A percentile compares a stretch with the other conserved stretches of the same genome.
These are phyloP conservation scores for Fraxinus albicans DNA, from an alignment of 305 asterid genomes.

Conservation along the genomic window DNA sequence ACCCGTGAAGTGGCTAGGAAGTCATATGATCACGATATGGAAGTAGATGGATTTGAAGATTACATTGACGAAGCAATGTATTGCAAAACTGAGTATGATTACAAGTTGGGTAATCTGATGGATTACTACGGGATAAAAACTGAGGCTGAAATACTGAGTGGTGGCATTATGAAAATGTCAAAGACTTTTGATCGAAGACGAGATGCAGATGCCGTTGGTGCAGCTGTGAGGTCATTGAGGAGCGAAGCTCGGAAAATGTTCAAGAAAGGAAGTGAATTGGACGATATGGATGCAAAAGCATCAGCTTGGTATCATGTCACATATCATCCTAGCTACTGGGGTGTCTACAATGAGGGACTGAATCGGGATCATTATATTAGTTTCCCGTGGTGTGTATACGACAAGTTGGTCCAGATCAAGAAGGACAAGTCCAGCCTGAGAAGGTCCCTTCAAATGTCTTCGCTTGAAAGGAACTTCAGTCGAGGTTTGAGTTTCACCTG, in stretches of 20 bases:
- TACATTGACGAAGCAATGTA: constrained; percentile 60
- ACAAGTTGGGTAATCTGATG: constrained; percentile 81
- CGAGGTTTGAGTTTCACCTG: constrained; percentile 27
- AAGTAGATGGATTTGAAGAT: constrained; percentile 58
- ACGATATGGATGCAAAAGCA: constrained; percentile 65
- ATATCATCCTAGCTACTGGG: constrained; percentile 70
- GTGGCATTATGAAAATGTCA: constrained; percentile 68
- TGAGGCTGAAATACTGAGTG: constrained; percentile 82
- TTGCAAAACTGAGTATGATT: constrained; percentile 69
- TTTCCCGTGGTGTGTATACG: constrained; percentile 91
- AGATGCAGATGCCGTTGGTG: constrained; percentile 70
- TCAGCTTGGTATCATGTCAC: constrained; percentile 96
- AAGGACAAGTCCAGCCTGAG: constrained; percentile 29
- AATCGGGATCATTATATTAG: constrained; percentile 75
- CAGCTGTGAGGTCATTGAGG: constrained; percentile 69
- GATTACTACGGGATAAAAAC: constrained; percentile 79
- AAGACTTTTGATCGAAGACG: constrained; percentile 72
- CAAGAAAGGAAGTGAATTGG: constrained; percentile 47
- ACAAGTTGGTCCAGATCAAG: constrained; percentile 71
- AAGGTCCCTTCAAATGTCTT: constrained; percentile 14
- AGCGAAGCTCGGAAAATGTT: constrained; percentile 76
- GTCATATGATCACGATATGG: constrained; percentile 65
- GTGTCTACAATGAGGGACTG: constrained; percentile 63
- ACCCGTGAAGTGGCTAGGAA: constrained; percentile 59
- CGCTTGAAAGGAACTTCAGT: constrained; percentile 25